phyloP scores from a whole-genome alignment of 176 grass and related monocot genomes.

The Thalia dealbata region DNA sequence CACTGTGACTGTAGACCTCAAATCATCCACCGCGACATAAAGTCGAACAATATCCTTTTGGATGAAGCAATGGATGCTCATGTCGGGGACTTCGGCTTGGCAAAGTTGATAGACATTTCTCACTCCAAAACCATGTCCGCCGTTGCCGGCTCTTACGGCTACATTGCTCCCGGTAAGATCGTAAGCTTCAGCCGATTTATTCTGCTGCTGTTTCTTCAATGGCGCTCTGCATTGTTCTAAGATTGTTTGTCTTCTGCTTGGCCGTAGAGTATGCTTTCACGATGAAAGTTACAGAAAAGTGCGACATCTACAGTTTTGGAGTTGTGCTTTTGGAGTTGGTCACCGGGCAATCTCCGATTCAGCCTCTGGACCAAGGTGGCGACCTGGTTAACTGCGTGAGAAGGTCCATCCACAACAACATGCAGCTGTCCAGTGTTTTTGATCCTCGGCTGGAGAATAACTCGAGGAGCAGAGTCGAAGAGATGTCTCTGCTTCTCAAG shows the following conservation, averaged over 20 bases:
- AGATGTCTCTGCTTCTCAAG: conserved; percentile 77
- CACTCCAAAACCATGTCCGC: conserved; percentile 12
- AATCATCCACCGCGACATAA: conserved; percentile 93
- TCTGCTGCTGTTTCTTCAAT: too few species aligned
- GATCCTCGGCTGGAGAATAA: conserved; percentile 52
- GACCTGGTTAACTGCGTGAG: conserved; percentile 92
- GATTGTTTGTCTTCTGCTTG: conserved; percentile 5
- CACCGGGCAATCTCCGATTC: conserved; percentile 78
- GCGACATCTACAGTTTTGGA: conserved; percentile 84
- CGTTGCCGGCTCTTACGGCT: conserved; percentile 1
- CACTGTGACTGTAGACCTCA: conserved; percentile 83
- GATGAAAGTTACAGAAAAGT: conserved; percentile 98
- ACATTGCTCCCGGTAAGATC: neutral
- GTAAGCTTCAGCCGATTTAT: neutral
- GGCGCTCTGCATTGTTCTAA: neutral
- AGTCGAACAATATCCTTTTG: conserved; percentile 87
- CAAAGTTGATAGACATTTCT: conserved; percentile 6
- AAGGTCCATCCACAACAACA: conserved; percentile 35
- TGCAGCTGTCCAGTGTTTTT: conserved; percentile 39
- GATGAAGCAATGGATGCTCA: conserved; percentile 19
- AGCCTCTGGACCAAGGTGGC: conserved; percentile 94
- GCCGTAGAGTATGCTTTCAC: conserved; percentile 95
- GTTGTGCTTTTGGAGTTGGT: conserved; percentile 84
- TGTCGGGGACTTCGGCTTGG: neutral
- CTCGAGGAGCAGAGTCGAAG: conserved; percentile 48